phyloP scores from a whole-genome alignment of 495 filamentous ascomycete species.

The Bacidia gigantensis region DNA sequence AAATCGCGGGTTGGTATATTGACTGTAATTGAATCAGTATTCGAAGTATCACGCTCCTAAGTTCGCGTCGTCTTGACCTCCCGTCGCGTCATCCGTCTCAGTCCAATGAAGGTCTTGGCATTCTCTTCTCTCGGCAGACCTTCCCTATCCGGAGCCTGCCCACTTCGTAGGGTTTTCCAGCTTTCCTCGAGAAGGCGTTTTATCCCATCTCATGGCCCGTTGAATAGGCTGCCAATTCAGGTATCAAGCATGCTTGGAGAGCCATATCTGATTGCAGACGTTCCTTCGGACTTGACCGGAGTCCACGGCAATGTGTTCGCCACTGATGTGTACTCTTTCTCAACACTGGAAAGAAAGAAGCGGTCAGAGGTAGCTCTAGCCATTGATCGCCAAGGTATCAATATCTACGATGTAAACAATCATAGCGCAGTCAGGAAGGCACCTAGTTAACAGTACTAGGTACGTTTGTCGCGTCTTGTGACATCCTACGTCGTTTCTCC shows the following conservation, averaged over 20 bases:
- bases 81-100: too few relatives aligned
- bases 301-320: conserved; percentile 45
- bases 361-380: conserved; percentile 71
- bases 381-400: conserved; percentile 81
- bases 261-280: conserved; percentile 43
- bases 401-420: conserved; percentile 72
- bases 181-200: too few relatives aligned
- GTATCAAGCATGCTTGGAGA: conserved; percentile 29
- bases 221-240: neutral
- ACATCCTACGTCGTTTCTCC: conserved; percentile 79
- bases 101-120: too few relatives aligned
- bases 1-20: too few relatives aligned
- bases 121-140: too few relatives aligned
- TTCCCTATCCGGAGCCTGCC: too few relatives aligned
- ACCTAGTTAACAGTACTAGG: conserved; percentile 33
- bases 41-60: too few relatives aligned
- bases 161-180: too few relatives aligned
- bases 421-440: neutral
- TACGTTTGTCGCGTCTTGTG: conserved; percentile 64
- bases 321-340: conserved; percentile 57
- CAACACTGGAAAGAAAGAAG: conserved; percentile 69
- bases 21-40: too few relatives aligned
- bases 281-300: conserved; percentile 51
- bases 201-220: neutral
- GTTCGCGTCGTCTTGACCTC: too few relatives aligned